These are phyloP conservation scores for Eutrema heterophyllum DNA, from an alignment of 345 rosid genomes.

Conservation along the genomic window DNA sequence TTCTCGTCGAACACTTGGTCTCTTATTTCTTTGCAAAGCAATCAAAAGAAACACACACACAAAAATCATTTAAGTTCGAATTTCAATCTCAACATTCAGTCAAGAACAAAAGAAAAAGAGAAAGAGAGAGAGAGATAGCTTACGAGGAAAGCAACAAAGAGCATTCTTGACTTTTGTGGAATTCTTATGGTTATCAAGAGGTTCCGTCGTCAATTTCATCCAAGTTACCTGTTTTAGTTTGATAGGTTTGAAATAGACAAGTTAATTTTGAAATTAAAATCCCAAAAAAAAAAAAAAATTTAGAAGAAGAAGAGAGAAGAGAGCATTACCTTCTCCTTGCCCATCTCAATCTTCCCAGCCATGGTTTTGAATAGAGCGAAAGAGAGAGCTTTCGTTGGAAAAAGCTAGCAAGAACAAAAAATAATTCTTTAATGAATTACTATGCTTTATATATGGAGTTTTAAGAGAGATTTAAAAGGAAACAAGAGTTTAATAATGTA, in stretches of 20 bases:
- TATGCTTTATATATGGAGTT: background rate
- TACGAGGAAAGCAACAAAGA: conserved; percentile 47
- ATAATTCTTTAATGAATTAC: background rate
- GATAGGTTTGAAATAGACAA: background rate
- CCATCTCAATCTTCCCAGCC: background rate
- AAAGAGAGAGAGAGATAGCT: conserved; percentile 10
- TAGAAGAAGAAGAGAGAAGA: background rate
- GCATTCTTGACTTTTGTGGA: conserved; percentile 48
- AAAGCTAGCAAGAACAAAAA: background rate
- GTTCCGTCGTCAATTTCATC: conserved; percentile 55
- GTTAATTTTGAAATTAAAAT: background rate
- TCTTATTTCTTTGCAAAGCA: conserved; percentile 32
- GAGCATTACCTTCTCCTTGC: background rate
- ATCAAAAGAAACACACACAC: background rate
- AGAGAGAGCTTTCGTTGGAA: too few species aligned
- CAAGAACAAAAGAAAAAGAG: background rate
- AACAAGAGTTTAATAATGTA: background rate
- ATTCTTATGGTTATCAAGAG: conserved; percentile 40
- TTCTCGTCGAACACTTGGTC: conserved; percentile 52
- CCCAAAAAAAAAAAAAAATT: too few species aligned
- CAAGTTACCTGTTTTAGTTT: conserved; percentile 39
- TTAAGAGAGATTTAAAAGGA: background rate
- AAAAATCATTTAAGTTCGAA: background rate
- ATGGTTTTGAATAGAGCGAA: background rate
- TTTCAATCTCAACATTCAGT: background rate